Evolutionary conservation across 73 alveolate genomes (phyloP).

Genomic region (Diophrys appendiculata): DNA sequence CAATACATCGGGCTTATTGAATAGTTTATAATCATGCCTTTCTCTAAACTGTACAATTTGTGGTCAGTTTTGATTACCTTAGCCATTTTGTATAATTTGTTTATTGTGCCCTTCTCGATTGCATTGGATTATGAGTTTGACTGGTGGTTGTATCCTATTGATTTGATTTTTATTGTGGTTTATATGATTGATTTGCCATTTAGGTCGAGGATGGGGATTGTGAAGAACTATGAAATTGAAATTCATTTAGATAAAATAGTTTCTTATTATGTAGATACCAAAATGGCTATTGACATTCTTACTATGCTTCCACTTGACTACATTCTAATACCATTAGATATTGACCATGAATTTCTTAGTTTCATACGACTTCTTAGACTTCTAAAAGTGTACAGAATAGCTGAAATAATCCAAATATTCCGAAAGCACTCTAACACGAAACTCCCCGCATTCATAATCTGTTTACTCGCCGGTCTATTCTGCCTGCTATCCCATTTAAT

Average conservation of each 20-base stretch:
- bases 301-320: conserved; percentile 66
- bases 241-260: conserved; percentile 2
- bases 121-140: conserved; percentile 40
- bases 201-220: conserved; percentile 32
- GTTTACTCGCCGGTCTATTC: conserved; percentile 12
- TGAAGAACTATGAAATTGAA: conserved; percentile 24
- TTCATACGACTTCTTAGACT: conserved; percentile 34
- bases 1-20: neutral
- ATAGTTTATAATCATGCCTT: conserved; percentile 50
- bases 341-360: neutral
- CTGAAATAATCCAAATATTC: conserved; percentile 18
- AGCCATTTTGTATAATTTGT: conserved; percentile 23
- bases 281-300: conserved; percentile 34
- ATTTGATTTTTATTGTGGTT: conserved; percentile 17
- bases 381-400: conserved; percentile 35
- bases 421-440: conserved; percentile 30
- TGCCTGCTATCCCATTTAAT: conserved; percentile 34
- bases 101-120: conserved; percentile 58
- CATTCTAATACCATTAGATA: conserved; percentile 22
- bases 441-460: conserved; percentile 23
- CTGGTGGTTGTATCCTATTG: conserved; percentile 15
- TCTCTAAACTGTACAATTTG: conserved; percentile 19
- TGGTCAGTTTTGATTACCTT: conserved; percentile 22
- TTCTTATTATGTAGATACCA: conserved; percentile 15
- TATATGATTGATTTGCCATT: conserved; percentile 27